A percentile compares a stretch with the other conserved stretches of the same genome.
Conservation (phyloP, 345 rosid species). For the Salix dunnii region DNA sequence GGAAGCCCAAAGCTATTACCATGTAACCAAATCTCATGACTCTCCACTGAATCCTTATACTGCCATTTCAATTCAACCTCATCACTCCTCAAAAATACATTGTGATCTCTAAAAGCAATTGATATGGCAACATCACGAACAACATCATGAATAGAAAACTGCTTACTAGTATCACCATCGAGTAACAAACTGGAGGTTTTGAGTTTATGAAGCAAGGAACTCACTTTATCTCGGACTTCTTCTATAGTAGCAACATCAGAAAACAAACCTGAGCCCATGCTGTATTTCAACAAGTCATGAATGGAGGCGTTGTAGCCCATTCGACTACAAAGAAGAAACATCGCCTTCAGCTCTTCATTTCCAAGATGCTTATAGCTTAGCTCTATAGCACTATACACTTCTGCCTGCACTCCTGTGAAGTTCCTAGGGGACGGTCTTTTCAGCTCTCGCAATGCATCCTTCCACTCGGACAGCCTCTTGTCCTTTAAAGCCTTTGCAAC, state of each 20-base stretch:
- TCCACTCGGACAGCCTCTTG: slow-evolving; percentile 1
- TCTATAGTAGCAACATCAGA: background rate
- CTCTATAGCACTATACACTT: background rate
- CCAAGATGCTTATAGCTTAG: slow-evolving; percentile 1
- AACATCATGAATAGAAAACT: slow-evolving; percentile 26
- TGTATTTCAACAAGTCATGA: slow-evolving; percentile 18
- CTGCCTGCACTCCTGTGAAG: background rate
- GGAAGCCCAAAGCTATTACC: slow-evolving; percentile 15
- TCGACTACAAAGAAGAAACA: slow-evolving; percentile 19
- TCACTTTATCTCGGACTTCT: slow-evolving; percentile 14
- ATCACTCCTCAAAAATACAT: background rate
- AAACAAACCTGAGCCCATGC: slow-evolving; percentile 28
- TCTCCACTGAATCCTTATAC: background rate
- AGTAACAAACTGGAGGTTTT: slow-evolving; percentile 24
- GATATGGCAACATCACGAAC: slow-evolving; percentile 22
- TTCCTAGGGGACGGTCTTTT: background rate
- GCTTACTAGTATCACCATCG: background rate
- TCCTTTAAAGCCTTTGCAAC: background rate
- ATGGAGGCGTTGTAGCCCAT: background rate
- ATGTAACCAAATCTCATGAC: background rate
- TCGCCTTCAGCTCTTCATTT: background rate
- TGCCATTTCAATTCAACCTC: slow-evolving; percentile 6
- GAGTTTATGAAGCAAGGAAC: slow-evolving; percentile 16
- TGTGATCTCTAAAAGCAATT: slow-evolving; percentile 10
- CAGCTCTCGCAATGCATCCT: slow-evolving; percentile 3